Evolutionary conservation across 2,329 filamentous ascomycete genomes (phyloP).

Genomic region (Fusarium sp.): DNA sequence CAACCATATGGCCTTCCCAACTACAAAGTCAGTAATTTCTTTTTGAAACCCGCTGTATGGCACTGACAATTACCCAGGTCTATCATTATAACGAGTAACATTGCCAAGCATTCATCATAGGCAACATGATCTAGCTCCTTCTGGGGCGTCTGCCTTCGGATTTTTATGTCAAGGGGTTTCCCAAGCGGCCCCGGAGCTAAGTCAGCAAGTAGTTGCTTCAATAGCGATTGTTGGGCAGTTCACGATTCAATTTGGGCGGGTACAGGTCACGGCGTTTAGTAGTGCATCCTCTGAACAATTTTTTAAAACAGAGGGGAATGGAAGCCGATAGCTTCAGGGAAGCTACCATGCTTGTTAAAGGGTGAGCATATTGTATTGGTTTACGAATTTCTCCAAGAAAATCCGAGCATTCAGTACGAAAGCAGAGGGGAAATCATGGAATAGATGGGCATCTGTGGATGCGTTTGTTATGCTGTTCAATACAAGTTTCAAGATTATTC

Average conservation of each 20-base stretch:
- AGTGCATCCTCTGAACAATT: slow-evolving; percentile 37
- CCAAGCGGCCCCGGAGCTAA: slow-evolving; percentile 7
- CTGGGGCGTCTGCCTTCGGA: slow-evolving; percentile 21
- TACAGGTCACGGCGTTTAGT: slow-evolving; percentile 45
- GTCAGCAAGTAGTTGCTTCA: slow-evolving; percentile 5
- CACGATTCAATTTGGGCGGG: slow-evolving; percentile 40
- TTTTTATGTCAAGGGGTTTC: slow-evolving; percentile 27
- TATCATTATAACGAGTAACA: slow-evolving; percentile 89
- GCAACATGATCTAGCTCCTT: slow-evolving; percentile 20
- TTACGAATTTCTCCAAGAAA: slow-evolving; percentile 12
- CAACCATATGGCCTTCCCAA: slow-evolving; percentile 90
- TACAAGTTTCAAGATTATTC: not conserved
- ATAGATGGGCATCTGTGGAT: slow-evolving; percentile 16
- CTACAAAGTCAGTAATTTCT: slow-evolving; percentile 79
- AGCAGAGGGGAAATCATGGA: not conserved
- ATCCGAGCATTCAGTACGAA: slow-evolving; percentile 6
- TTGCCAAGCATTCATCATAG: slow-evolving; percentile 1
- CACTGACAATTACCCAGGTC: slow-evolving; percentile 65
- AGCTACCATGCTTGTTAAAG: not conserved
- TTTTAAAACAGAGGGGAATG: slow-evolving; percentile 16
- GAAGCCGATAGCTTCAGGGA: slow-evolving; percentile 8
- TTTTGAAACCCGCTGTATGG: not conserved
- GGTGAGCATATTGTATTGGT: slow-evolving; percentile 13
- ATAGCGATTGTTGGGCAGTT: slow-evolving; percentile 22
- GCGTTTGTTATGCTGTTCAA: not conserved